phyloP scores from a whole-genome alignment of 208 protist genomes.

The Acanthamoeba castellanii region DNA sequence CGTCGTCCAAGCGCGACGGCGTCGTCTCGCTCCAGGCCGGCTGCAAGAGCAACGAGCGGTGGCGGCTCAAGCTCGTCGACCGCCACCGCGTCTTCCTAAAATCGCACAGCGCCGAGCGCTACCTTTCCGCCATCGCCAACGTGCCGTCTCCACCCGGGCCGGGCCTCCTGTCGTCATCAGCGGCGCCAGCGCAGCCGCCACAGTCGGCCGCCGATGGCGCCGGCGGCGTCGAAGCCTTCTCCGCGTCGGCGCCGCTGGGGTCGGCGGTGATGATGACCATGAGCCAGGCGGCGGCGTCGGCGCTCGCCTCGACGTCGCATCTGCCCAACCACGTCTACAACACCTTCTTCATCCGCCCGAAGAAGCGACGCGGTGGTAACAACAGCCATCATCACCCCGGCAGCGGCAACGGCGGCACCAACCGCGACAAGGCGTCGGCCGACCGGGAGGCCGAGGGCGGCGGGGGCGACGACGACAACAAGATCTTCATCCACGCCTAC shows the following conservation, averaged over 20 bases:
- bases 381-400: not conserved
- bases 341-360: conserved; percentile 42
- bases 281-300: not conserved
- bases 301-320: not conserved
- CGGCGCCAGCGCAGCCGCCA: not conserved
- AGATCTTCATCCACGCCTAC: conserved; percentile 1
- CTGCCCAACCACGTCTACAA: conserved; percentile 41
- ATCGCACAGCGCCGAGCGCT: not conserved
- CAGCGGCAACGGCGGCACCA: not conserved
- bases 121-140: not conserved
- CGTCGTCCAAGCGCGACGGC: conserved; percentile 21
- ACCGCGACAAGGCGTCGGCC: not conserved
- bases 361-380: not conserved
- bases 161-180: not conserved
- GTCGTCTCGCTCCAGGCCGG: not conserved
- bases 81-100: conserved; percentile 26
- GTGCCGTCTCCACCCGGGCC: not conserved
- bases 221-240: not conserved
- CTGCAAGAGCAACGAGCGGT: conserved; percentile 40
- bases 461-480: not conserved
- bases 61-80: conserved; percentile 44
- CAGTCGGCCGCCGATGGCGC: not conserved
- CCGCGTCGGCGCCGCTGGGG: not conserved
- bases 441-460: not conserved
- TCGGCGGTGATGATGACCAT: not conserved